Evolutionary conservation across 768 basidiomycete species (phyloP).

Genomic region (Mycena chlorophos): DNA sequence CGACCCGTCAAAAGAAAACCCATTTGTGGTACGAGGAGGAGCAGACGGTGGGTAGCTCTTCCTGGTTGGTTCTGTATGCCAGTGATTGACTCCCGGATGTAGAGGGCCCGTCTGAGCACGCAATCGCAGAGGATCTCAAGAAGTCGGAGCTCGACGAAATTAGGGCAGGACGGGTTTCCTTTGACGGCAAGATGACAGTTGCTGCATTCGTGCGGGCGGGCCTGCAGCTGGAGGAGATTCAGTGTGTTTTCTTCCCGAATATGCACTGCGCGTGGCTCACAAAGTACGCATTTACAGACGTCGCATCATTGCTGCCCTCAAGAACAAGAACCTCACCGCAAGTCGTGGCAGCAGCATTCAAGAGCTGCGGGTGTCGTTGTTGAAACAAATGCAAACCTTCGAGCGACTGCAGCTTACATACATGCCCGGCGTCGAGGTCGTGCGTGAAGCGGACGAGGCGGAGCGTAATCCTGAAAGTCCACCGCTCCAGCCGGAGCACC

Average conservation of each 20-base stretch:
- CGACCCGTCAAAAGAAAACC: constrained; percentile 22
- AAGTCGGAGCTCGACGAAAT: background rate
- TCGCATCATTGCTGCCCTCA: constrained; percentile 1
- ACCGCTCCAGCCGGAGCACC: background rate
- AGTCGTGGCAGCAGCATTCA: background rate
- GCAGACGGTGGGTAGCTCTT: background rate
- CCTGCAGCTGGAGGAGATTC: background rate
- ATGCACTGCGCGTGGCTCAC: no score
- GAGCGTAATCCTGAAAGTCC: background rate
- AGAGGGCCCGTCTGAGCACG: background rate
- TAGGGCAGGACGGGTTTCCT: background rate
- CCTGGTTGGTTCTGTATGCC: background rate
- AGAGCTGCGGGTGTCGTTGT: constrained; percentile 7
- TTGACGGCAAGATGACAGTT: background rate
- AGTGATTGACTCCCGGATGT: background rate
- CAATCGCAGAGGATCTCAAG: background rate
- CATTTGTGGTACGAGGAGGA: constrained; percentile 7
- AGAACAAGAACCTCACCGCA: background rate
- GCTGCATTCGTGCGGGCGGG: background rate
- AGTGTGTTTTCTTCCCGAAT: background rate
- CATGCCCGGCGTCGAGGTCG: background rate
- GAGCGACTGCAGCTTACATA: background rate
- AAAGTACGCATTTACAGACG: background rate
- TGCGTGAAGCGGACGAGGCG: constrained; percentile 1
- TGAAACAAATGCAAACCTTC: background rate